Base-by-base conservation (phyloP, 441 rosid genomes). In the Pelargonium cotyledonis region DNA sequence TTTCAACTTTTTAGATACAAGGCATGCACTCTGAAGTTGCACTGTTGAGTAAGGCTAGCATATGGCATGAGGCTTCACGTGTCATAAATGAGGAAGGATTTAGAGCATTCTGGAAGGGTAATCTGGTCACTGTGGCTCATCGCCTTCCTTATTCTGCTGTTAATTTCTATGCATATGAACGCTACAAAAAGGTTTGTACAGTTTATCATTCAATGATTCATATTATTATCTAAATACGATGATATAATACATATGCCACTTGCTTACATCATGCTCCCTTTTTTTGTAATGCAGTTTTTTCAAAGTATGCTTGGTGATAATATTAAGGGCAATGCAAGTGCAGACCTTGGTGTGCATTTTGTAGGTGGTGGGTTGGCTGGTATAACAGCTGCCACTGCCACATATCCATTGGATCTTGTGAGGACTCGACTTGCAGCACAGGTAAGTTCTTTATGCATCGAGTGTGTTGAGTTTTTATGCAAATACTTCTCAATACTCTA, bases 341-440 rank as follows among this genome's bases (percentile, higher is more conserved):
- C 90, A 68, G 80, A 87, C 69, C 77, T 82, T 55, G 76, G 83
- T 69, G 83, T 93, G 15, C 86, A 88, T 82, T 95, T 95, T 77
- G 73, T 89, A n/a, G 89, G 91, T 68, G 98, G 99, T 57, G 97
- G 99, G 51, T 74, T 95, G 86, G 87, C 98, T 38, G 99, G 99
- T 65, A 77, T 92, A 69, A 95, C 98, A 40, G 96, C 99, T 73
- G 98, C 96, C 65, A 80, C 95, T 47, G 92, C 85, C 46, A 89
- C 91, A 1, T 95, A 95, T 80, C 99, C 99, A 3, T 76, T 95
- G 68, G 99, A 95, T 86, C 99, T 95, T 68, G 92, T 92, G 67
- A 85, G 99, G 84, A 90, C 98, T 0, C 95, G 99, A 51, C 93
- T 95, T 65, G 93, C 98, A 23, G 96, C 96, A 55, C 97, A 91